Evolutionary conservation across 208 protist genomes (phyloP), one percentile per base, ranked within the genome.

Genomic region (Leishmania lainsoni): DNA sequence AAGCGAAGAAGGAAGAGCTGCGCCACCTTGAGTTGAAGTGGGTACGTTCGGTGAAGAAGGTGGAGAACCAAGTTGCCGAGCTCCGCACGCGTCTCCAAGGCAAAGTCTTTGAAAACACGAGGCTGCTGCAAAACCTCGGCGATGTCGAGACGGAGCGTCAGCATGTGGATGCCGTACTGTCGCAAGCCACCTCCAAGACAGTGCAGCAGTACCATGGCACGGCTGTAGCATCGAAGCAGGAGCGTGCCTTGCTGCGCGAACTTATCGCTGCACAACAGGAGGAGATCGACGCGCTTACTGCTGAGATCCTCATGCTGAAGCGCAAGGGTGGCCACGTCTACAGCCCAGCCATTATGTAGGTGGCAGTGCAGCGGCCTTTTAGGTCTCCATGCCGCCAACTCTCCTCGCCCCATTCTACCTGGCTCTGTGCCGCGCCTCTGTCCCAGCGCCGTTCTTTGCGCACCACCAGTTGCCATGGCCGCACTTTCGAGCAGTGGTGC

Each of bases 271-370:
- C 94, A 45, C 97, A 98, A 86, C 92, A 97, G 80, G 89, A 94
- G 66, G 97, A 99, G 83, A 97, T 99, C 58, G 97, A 98, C n/a
- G 92, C 94, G 14, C 90, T 99, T 29, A 94, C 89, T 29, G 88
- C 90, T 0, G 97, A 99, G 83, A 95, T 99, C 52, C 80, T 90
- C 51, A 98, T 99, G 92, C 86, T 99, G 81, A 88, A 92, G 17
- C 89, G 97, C 22, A 99, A 99, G 80, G 97, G 97, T 14, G 98
- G 97, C 3, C 94, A 98, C 77, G 92, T 94, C 12, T 98, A 98
- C 82, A 95, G 88, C 35, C 91, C 92, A 59, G 78, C 90, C 14
- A 81, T 87, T 63, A 83, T 81, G 79, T 89, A 83, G 81, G 9
- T n/a, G 42, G 10, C 16, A 22, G 14, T 17, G 26, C n/a, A 65